phyloP scores from a whole-genome alignment of 192 early-diverging fungal species.

The Coemansia sp. region DNA sequence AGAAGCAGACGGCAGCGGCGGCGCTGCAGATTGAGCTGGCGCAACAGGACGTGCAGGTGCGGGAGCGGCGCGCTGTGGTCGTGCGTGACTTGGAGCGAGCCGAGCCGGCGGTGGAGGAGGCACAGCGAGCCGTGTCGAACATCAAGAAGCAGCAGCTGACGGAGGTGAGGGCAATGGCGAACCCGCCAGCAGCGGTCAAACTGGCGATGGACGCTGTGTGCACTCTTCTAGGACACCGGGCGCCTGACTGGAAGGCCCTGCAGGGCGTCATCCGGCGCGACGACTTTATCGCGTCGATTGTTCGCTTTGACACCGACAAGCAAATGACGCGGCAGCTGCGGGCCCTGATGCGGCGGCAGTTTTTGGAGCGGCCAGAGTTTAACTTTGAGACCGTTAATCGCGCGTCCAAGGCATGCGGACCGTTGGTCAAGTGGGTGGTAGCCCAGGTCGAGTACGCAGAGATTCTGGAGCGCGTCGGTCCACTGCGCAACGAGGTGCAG shows the following conservation, averaged over 20 bases:
- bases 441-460: conserved; percentile 93
- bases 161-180: conserved; percentile 95
- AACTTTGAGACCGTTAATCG: conserved; percentile 96
- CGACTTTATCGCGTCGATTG: conserved; percentile 96
- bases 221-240: conserved; percentile 80
- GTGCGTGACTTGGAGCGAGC: conserved; percentile 89
- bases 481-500: conserved; percentile 88
- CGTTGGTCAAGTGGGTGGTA: conserved; percentile 95
- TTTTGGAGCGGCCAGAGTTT: conserved; percentile 79
- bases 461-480: conserved; percentile 93
- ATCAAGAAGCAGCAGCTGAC: conserved; percentile 97
- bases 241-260: conserved; percentile 88
- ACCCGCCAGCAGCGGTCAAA: conserved; percentile 94
- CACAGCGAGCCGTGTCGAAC: conserved; percentile 86
- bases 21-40: conserved; percentile 75
- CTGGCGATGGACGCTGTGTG: conserved; percentile 98
- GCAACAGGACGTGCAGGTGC: conserved; percentile 70
- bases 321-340: conserved; percentile 75
- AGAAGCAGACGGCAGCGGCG: conserved; percentile 77
- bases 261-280: conserved; percentile 88
- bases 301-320: conserved; percentile 89
- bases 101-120: conserved; percentile 95
- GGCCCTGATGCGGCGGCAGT: conserved; percentile 75
- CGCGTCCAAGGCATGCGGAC: conserved; percentile 97
- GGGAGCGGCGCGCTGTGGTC: conserved; percentile 74